A percentile compares a stretch with the other conserved stretches of the same genome.
Conservation (phyloP, 331 rosid species). For the Cucumis variabilis region DNA sequence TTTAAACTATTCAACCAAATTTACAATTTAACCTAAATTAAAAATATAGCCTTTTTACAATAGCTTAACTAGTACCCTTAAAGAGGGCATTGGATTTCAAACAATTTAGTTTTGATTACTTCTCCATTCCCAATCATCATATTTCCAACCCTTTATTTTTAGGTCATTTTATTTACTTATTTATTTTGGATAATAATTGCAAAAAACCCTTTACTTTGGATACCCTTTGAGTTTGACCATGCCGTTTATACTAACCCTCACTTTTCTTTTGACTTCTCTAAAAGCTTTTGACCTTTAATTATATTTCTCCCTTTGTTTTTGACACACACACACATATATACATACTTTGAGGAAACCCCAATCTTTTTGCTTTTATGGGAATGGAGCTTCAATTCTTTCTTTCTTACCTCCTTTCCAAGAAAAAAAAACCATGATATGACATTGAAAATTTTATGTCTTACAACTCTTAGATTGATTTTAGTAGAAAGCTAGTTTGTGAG, state of each 20-base stretch:
- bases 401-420: neutral
- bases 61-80: no score
- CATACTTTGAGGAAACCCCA: neutral
- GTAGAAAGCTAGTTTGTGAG: neutral
- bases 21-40: no score
- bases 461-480: neutral
- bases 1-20: no score
- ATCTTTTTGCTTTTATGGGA: neutral
- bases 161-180: neutral
- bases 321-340: neutral
- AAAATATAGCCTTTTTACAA: no score
- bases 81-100: neutral
- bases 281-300: slow-evolving; percentile 19
- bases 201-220: neutral
- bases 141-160: neutral
- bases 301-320: neutral
- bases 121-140: neutral
- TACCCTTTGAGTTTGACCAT: neutral
- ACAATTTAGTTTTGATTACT: slow-evolving; percentile 8
- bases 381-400: neutral
- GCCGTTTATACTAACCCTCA: neutral
- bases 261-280: slow-evolving; percentile 9
- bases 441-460: neutral
- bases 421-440: neutral
- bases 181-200: neutral